phyloP scores from a whole-genome alignment of 2,329 filamentous ascomycete genomes.

The Talaromyces sp. region DNA sequence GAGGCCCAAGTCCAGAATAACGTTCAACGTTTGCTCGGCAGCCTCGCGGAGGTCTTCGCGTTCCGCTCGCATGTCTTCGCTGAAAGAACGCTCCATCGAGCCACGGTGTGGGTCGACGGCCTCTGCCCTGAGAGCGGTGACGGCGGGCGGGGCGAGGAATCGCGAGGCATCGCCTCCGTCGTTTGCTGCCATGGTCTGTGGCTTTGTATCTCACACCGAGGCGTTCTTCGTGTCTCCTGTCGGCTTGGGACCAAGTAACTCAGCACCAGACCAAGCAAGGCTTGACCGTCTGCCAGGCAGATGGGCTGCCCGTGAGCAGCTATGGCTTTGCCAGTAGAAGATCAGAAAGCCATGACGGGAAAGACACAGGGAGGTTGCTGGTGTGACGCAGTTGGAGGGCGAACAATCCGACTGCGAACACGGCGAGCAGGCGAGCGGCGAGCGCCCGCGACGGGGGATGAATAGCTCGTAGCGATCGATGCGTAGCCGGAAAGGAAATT shows the following conservation, averaged over 20 bases:
- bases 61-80: slow-evolving; percentile 86
- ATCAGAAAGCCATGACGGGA: slow-evolving; percentile 35
- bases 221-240: neutral
- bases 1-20: slow-evolving; percentile 88
- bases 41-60: slow-evolving; percentile 90
- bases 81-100: slow-evolving; percentile 60
- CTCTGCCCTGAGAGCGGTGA: slow-evolving; percentile 40
- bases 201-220: neutral
- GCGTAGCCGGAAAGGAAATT: neutral
- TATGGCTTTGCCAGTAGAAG: slow-evolving; percentile 34
- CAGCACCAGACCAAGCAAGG: slow-evolving; percentile 18
- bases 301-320: slow-evolving; percentile 36
- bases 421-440: neutral
- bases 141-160: slow-evolving; percentile 39
- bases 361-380: neutral
- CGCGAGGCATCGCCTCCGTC: slow-evolving; percentile 25
- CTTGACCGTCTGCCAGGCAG: slow-evolving; percentile 40
- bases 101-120: slow-evolving; percentile 31
- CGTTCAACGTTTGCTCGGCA: slow-evolving; percentile 91
- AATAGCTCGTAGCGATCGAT: neutral
- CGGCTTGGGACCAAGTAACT: neutral
- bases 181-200: slow-evolving; percentile 36
- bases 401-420: slow-evolving; percentile 7
- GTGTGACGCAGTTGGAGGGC: slow-evolving; percentile 4
- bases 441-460: neutral